These are phyloP conservation scores for Nicotiana knightiana DNA, from an alignment of 257 asterid genomes.

Conservation along the genomic window DNA sequence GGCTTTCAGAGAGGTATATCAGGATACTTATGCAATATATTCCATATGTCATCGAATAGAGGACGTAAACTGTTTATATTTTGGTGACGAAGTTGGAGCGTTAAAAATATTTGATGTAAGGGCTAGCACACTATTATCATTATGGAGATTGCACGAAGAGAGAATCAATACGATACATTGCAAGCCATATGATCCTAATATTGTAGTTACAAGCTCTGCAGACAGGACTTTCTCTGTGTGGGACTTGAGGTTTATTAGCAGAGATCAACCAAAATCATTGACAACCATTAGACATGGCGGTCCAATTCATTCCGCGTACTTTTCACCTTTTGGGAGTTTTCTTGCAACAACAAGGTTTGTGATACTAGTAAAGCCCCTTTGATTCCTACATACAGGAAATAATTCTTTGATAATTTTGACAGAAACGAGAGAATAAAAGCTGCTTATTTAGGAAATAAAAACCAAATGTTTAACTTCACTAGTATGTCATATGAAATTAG, in stretches of 20 bases:
- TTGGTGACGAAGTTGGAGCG: constrained; percentile 53
- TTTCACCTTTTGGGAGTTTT: constrained; percentile 71
- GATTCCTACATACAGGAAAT: neutral
- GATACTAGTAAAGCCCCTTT: neutral
- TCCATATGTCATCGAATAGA: constrained; percentile 43
- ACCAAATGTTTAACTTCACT: too few relatives aligned
- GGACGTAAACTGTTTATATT: constrained; percentile 41
- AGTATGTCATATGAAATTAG: neutral
- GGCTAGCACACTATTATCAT: constrained; percentile 43
- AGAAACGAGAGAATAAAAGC: too few relatives aligned
- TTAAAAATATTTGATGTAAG: constrained; percentile 55
- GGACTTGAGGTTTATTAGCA: constrained; percentile 62
- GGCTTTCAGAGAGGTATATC: constrained; percentile 52
- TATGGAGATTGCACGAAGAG: constrained; percentile 45
- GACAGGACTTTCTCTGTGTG: constrained; percentile 80
- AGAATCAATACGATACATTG: constrained; percentile 78
- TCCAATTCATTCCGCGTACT: constrained; percentile 76
- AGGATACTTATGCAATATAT: constrained; percentile 37
- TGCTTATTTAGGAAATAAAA: too few relatives aligned
- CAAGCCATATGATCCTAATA: constrained; percentile 36
- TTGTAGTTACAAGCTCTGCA: constrained; percentile 71
- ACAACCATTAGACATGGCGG: constrained; percentile 47
- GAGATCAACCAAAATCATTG: constrained; percentile 32
- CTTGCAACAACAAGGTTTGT: constrained; percentile 82
- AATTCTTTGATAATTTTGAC: too few relatives aligned